Evolutionary conservation across 1,284 basidiomycete species (phyloP).

Genomic region (Moniliophthora roreri): DNA sequence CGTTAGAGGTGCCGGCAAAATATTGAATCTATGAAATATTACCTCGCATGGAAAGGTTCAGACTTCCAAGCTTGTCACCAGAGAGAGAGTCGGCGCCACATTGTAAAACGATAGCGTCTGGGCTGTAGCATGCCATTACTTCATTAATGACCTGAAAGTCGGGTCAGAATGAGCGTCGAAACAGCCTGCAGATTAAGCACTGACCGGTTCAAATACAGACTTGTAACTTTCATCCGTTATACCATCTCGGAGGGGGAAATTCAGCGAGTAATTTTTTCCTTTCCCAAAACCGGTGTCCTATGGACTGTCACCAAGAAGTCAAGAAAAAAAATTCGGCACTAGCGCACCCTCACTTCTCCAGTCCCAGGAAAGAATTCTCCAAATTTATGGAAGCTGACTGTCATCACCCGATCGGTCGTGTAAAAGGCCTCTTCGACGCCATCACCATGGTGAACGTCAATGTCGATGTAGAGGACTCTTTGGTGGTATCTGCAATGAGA

Average conservation of each 20-base stretch:
- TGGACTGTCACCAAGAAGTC: slow-evolving; percentile 2
- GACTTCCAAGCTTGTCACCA: slow-evolving; percentile 94
- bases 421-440: slow-evolving; percentile 99
- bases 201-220: slow-evolving; percentile 92
- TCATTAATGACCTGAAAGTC: slow-evolving; percentile 78
- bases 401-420: slow-evolving; percentile 99
- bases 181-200: too few relatives aligned
- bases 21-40: slow-evolving; percentile 12
- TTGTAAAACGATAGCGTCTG: slow-evolving; percentile 95
- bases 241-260: slow-evolving; percentile 95
- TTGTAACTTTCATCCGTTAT: slow-evolving; percentile 96
- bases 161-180: too few relatives aligned
- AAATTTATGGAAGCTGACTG: slow-evolving; percentile 97
- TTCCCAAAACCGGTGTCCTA: slow-evolving; percentile 92
- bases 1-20: neutral
- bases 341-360: slow-evolving; percentile 81
- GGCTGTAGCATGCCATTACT: slow-evolving; percentile 96
- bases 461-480: slow-evolving; percentile 97
- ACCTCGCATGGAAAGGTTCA: slow-evolving; percentile 98
- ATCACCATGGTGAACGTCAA: slow-evolving; percentile 98
- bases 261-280: slow-evolving; percentile 91
- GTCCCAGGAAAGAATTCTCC: slow-evolving; percentile 99
- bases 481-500: slow-evolving; percentile 74
- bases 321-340: neutral
- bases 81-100: slow-evolving; percentile 99